Percentiles rank a stretch among this genome's conserved stretches.
These are phyloP conservation scores for Aspergillus awamori DNA, from an alignment of 2,329 filamentous ascomycete species.

Conservation along the genomic window DNA sequence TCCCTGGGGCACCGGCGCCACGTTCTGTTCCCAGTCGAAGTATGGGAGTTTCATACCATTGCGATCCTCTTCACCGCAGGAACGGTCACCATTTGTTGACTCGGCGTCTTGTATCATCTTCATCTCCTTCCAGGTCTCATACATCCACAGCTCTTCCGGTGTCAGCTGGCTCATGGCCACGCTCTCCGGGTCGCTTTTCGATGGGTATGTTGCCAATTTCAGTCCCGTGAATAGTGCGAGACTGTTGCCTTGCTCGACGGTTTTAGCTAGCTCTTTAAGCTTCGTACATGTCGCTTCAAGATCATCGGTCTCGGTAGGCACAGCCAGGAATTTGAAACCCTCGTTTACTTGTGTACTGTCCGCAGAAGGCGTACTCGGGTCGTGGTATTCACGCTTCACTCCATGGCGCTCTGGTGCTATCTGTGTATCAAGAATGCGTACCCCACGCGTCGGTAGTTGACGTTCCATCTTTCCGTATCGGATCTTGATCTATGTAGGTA, in stretches of 20 bases:
- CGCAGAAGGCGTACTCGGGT: constrained; percentile 2
- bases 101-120: not conserved
- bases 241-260: constrained; percentile 22
- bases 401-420: not conserved
- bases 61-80: not conserved
- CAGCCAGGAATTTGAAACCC: constrained; percentile 15
- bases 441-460: constrained; percentile 3
- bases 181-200: constrained; percentile 13
- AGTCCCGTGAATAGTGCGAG: constrained; percentile 25
- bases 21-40: constrained; percentile 24
- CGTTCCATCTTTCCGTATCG: not conserved
- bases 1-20: constrained; percentile 20
- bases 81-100: not conserved
- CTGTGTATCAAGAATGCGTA: not conserved
- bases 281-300: constrained; percentile 23
- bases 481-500: not conserved
- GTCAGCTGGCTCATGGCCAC: constrained; percentile 21
- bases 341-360: constrained; percentile 10
- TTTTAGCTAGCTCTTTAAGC: constrained; percentile 19
- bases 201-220: constrained; percentile 11
- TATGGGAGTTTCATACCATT: constrained; percentile 7
- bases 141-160: constrained; percentile 14
- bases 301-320: constrained; percentile 21
- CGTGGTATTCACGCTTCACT: not conserved
- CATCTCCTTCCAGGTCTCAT: constrained; percentile 21